Base-by-base conservation (phyloP, 768 basidiomycete genomes). In the Leucosporidium scottii region DNA sequence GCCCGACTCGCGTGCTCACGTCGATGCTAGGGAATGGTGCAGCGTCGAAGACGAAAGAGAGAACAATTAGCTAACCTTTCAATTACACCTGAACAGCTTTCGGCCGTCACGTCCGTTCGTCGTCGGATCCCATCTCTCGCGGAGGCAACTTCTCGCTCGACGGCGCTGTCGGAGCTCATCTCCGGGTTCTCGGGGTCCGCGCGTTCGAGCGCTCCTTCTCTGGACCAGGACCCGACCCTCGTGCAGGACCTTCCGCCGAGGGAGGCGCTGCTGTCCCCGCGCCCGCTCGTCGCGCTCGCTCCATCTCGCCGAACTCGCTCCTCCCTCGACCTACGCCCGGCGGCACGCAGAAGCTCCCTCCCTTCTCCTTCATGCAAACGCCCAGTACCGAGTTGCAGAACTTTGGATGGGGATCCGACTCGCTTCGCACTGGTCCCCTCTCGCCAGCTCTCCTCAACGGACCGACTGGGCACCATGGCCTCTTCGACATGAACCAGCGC, bases 161-260 rank as follows among this genome's bases (percentile, higher is more conserved):
- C 36, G 65, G 66, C 54, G 30, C 27, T 8, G 61, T 59, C 27
- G 49, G 60, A 1, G 39, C 39, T 44, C 58, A 64, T 25, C 63
- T 65, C 27, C 64, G 81, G 65, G 78, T 78, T 58, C 83, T 89
- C 47, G 92, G 94, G 75, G 89, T 88, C 1, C 94, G 94, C 77
- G 92, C 93, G 0, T 96, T 96, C 76, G 94, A 99, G 76, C 90
- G 92, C 79, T 93, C 90, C 62, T 98, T 98, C 78, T 86, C 87
- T 47, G 80, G 62, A 18, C 79, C 31, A 78, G 34, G 34, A 17
- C 15, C 27, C 53, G 44, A 44, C 62, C 30, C 54, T n/a, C 59
- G 59, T 60, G n/a, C 59, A 49, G 17, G 31, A 53, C 20, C 62
- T 56, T 65, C 68, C 23, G 27, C 70, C 27, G 23, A 62, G 61